Evolutionary conservation across 441 rosid genomes (phyloP), one percentile per base, ranked within the genome.

Genomic region (Corymbia citriodora): DNA sequence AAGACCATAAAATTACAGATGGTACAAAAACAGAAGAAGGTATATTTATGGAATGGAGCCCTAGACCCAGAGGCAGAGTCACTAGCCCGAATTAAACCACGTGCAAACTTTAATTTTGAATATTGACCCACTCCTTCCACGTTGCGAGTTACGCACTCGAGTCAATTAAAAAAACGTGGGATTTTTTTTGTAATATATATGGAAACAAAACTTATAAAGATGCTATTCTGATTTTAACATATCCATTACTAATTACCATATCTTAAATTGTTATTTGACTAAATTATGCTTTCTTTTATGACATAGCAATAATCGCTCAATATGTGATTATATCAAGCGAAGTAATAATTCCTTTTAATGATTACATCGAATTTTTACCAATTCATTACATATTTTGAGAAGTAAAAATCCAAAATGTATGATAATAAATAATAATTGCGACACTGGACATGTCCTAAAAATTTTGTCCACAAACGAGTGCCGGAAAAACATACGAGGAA

Each of bases 361-460:
- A 45, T 3, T 2, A 23, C 50, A 14, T 2, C 52, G 29, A 16
- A 63, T 63, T 63, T 63, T 29, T 29, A 18, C 17, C 17, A 6
- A 14, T 63, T 27, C 12, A 29, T 21, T 74, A 3, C 16, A 40
- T 0, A 74, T 6, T 25, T 6, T 11, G 52, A 18, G 6, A 23
- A 79, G 52, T 40, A n/a, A 45, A 45, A 79, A 45, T 17, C n/a
- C 50, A 7, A 40, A 40, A 36, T 36, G 49, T 19, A 33, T 18
- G 11, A 0, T n/a, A 1, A 65, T 16, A n/a, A 21, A 13, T 65
- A 2, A 65, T 16, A 68, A 31, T 8, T 1, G 52, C 2, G 15
- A 5, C 9, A 8, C 13, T 21, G 10, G 15, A 36, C 3, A 0
- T 3, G 27, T 40, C 1, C 25, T 1, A 7, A 6, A 8, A 6